Evolutionary conservation across 768 basidiomycete genomes (phyloP).

Genomic region (Termitomyces bulborhizus): DNA sequence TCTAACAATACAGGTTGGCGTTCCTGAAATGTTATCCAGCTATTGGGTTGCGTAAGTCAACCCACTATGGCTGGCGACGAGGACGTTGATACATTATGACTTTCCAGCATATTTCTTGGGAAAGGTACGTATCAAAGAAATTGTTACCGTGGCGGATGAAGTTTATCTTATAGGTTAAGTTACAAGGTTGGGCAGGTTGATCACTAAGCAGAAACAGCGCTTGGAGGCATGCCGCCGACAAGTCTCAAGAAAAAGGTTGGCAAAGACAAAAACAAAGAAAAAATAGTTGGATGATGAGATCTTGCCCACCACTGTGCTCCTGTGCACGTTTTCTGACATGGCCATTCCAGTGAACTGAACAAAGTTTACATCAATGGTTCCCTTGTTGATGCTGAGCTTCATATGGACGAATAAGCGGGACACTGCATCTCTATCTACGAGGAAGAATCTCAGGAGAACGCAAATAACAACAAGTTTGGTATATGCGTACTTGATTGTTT

Average conservation of each 20-base stretch:
- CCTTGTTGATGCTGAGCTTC: constrained; percentile 81
- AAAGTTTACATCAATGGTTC: constrained; percentile 98
- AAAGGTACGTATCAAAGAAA: constrained; percentile 40
- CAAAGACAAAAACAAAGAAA: constrained; percentile 63
- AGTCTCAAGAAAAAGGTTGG: constrained; percentile 47
- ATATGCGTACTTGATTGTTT: constrained; percentile 90
- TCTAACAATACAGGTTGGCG: constrained; percentile 62
- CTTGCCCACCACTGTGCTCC: too few relatives aligned
- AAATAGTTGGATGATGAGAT: constrained; percentile 77
- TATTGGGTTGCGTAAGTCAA: constrained; percentile 79
- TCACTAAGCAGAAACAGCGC: constrained; percentile 85
- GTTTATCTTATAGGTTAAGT: constrained; percentile 39
- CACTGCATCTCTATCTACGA: constrained; percentile 92
- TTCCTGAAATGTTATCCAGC: constrained; percentile 91
- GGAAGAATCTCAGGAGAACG: constrained; percentile 35
- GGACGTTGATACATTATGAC: neutral
- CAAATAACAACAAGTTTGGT: constrained; percentile 63
- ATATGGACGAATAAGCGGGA: constrained; percentile 90
- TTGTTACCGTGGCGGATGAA: neutral
- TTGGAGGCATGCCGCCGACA: constrained; percentile 86
- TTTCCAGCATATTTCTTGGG: constrained; percentile 68
- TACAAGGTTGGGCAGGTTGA: constrained; percentile 97
- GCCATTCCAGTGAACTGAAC: constrained; percentile 66
- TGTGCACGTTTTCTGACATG: neutral
- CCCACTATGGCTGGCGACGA: neutral